phyloP scores from a whole-genome alignment of 495 filamentous ascomycete genomes.

The Copromyces sp. region DNA sequence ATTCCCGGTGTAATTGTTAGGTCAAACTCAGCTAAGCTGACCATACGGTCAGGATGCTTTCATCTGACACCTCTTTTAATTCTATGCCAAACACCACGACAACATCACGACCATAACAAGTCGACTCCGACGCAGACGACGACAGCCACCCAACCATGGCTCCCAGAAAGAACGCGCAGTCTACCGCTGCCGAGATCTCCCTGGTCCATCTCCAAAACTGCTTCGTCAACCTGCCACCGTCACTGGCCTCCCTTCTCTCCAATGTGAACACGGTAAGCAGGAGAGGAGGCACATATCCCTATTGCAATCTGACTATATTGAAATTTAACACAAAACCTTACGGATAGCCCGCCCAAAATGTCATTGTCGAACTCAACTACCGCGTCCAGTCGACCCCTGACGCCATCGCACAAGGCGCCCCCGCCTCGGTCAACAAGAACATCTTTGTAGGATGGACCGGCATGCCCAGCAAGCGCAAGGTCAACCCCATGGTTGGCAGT shows the following conservation, averaged over 20 bases:
- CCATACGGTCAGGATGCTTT: not conserved
- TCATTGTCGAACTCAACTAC: conserved; percentile 80
- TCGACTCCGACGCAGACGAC: not conserved
- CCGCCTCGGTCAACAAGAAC: conserved; percentile 45
- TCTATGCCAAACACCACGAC: not conserved
- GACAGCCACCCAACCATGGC: conserved; percentile 31
- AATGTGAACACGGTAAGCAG: conserved; percentile 74
- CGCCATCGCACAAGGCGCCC: conserved; percentile 24
- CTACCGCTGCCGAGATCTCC: conserved; percentile 64
- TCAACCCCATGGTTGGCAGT: conserved; percentile 58
- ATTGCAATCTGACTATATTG: no score
- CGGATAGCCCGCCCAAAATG: conserved; percentile 76
- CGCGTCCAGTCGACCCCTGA: conserved; percentile 32
- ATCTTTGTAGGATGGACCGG: conserved; percentile 92
- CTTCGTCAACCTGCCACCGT: conserved; percentile 84
- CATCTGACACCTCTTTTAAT: not conserved
- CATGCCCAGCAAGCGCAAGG: conserved; percentile 80
- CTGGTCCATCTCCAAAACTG: conserved; percentile 84
- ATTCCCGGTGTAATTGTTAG: not conserved
- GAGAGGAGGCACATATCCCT: no score
- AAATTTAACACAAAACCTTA: not conserved
- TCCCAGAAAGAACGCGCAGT: conserved; percentile 52
- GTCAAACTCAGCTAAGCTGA: not conserved
- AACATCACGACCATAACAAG: not conserved
- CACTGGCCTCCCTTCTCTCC: conserved; percentile 68